These are phyloP conservation scores for Dactylis glomerata DNA, from an alignment of 176 grass and related monocot species.

Conservation along the genomic window DNA sequence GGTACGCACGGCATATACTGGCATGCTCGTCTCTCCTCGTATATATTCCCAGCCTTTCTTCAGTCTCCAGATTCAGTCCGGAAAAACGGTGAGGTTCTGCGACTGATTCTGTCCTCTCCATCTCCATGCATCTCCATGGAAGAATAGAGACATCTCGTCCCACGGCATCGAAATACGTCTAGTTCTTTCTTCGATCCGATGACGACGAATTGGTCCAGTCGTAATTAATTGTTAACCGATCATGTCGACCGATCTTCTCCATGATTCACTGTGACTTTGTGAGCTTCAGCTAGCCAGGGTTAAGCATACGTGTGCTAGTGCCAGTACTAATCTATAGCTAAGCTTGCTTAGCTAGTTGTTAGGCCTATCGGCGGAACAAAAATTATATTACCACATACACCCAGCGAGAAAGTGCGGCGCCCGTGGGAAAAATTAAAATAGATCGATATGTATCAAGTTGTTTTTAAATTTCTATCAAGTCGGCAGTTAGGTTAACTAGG, in stretches of 20 bases:
- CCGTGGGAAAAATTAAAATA: not conserved
- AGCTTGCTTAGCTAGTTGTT: not conserved
- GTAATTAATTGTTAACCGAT: not conserved
- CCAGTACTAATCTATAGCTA: too few species aligned
- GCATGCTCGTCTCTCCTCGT: not conserved
- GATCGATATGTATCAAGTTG: too few species aligned
- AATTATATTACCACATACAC: too few species aligned
- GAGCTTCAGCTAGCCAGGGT: too few species aligned
- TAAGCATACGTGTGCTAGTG: too few species aligned
- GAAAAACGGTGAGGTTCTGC: not conserved
- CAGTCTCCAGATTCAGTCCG: not conserved
- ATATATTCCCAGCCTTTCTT: not conserved
- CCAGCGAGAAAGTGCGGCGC: too few species aligned
- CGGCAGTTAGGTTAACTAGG: too few species aligned
- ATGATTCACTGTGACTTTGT: too few species aligned
- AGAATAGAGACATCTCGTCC: not conserved
- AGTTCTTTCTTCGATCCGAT: not conserved
- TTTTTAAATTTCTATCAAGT: too few species aligned
- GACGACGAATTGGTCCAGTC: not conserved
- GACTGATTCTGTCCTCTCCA: not conserved
- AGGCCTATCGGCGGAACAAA: not conserved
- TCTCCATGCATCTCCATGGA: not conserved
- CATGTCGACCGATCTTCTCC: not conserved
- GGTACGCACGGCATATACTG: not conserved
- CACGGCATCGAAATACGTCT: not conserved